phyloP scores from a whole-genome alignment of 176 grass and related monocot species.

The Triticum monococcum region DNA sequence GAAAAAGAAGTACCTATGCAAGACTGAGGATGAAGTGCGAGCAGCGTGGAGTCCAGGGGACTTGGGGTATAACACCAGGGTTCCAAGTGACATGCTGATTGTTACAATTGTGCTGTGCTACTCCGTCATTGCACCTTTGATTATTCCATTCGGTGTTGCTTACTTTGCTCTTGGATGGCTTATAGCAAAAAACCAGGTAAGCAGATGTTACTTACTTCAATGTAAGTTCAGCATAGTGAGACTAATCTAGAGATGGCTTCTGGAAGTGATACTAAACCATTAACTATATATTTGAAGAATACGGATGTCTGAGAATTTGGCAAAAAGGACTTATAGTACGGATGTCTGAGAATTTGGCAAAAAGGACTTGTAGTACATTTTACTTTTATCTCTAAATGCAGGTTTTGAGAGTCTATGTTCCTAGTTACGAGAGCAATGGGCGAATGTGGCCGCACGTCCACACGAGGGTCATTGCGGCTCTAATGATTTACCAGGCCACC shows the following conservation, averaged over 20 bases:
- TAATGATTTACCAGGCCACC: slow-evolving; percentile 76
- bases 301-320: too few relatives aligned
- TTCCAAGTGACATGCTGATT: slow-evolving; percentile 92
- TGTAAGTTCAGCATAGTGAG: too few relatives aligned
- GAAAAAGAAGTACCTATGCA: slow-evolving; percentile 94
- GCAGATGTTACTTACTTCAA: not conserved
- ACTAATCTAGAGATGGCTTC: too few relatives aligned
- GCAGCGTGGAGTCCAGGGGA: slow-evolving; percentile 82
- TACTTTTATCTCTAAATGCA: not conserved
- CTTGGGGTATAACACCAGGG: slow-evolving; percentile 63
- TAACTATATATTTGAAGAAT: too few relatives aligned
- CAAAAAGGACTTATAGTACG: too few relatives aligned
- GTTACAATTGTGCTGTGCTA: slow-evolving; percentile 84
- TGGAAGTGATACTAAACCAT: not conserved
- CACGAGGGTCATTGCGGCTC: slow-evolving; percentile 52
- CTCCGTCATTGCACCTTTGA: slow-evolving; percentile 85
- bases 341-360: too few relatives aligned
- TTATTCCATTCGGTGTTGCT: slow-evolving; percentile 75
- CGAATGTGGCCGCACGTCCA: slow-evolving; percentile 99
- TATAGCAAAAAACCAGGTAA: slow-evolving; percentile 76
- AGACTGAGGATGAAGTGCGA: slow-evolving; percentile 81
- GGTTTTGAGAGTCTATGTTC: slow-evolving; percentile 76
- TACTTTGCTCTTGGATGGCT: slow-evolving; percentile 96
- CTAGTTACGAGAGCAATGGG: slow-evolving; percentile 75
- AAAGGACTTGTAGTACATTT: too few relatives aligned